phyloP scores from a whole-genome alignment of 345 rosid genomes.

The Ricinus communis region DNA sequence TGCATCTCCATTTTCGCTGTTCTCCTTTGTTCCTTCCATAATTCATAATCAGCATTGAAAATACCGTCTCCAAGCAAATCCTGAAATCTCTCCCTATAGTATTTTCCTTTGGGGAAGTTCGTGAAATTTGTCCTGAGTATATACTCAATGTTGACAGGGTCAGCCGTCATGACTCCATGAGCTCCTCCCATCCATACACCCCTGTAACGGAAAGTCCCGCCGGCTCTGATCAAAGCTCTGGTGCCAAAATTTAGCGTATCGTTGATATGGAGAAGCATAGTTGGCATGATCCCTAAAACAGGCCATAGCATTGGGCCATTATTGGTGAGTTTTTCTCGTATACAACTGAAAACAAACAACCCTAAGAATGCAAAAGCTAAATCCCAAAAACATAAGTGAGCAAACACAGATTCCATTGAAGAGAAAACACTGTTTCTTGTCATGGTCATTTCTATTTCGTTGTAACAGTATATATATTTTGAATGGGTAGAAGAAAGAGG shows the following conservation, averaged over 20 bases:
- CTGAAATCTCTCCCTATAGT: constrained; percentile 52
- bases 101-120: constrained; percentile 73
- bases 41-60: constrained; percentile 56
- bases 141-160: constrained; percentile 61
- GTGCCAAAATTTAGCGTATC: constrained; percentile 45
- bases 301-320: constrained; percentile 71
- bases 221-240: constrained; percentile 37
- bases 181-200: constrained; percentile 61
- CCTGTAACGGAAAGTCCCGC: constrained; percentile 49
- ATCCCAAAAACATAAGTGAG: constrained; percentile 43
- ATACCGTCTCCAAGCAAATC: constrained; percentile 77
- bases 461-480: neutral
- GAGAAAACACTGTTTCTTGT: constrained; percentile 11
- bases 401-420: constrained; percentile 21
- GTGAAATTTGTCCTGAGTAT: constrained; percentile 62
- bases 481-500: neutral
- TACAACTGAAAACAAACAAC: constrained; percentile 49
- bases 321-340: constrained; percentile 45
- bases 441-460: neutral
- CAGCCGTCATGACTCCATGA: constrained; percentile 50
- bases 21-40: constrained; percentile 68
- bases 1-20: constrained; percentile 60
- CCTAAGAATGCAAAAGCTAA: constrained; percentile 42
- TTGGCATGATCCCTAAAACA: constrained; percentile 52
- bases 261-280: constrained; percentile 29